A percentile compares a stretch with the other conserved stretches of the same genome.
Conservation (phyloP, 306 rosid genomes). For the Mucuna pruriens region DNA sequence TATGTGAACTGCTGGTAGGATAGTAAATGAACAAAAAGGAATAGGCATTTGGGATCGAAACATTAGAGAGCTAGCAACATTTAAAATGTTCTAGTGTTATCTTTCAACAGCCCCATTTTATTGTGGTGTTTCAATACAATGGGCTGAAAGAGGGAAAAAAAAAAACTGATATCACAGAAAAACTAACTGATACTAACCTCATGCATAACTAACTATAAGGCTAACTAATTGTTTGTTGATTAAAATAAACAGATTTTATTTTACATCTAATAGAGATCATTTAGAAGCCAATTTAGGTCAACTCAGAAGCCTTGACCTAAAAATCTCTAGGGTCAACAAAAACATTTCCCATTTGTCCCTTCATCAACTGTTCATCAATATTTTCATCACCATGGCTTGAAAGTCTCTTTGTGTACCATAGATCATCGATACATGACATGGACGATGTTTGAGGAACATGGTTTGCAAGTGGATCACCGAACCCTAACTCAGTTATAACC, state of each 20-base stretch:
- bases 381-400: neutral
- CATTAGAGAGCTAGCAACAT: neutral
- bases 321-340: conserved; percentile 24
- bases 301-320: neutral
- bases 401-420: conserved; percentile 19
- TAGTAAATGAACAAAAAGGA: neutral
- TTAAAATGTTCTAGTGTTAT: neutral
- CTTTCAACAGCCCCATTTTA: neutral
- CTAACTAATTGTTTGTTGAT: neutral
- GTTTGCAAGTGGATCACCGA: conserved; percentile 60
- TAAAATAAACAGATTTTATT: neutral
- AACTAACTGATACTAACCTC: neutral
- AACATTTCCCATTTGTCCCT: conserved; percentile 6
- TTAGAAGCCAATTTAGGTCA: neutral
- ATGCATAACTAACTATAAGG: neutral
- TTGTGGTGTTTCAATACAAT: neutral
- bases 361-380: neutral
- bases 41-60: conserved; percentile 17
- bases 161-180: neutral
- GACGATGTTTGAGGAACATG: conserved; percentile 40
- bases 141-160: neutral
- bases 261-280: neutral
- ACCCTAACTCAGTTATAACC: conserved; percentile 19
- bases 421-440: conserved; percentile 5
- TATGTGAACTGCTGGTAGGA: neutral